phyloP scores from a whole-genome alignment of 371 early-diverging fungal genomes.

The Saksenaea vasiformis region DNA sequence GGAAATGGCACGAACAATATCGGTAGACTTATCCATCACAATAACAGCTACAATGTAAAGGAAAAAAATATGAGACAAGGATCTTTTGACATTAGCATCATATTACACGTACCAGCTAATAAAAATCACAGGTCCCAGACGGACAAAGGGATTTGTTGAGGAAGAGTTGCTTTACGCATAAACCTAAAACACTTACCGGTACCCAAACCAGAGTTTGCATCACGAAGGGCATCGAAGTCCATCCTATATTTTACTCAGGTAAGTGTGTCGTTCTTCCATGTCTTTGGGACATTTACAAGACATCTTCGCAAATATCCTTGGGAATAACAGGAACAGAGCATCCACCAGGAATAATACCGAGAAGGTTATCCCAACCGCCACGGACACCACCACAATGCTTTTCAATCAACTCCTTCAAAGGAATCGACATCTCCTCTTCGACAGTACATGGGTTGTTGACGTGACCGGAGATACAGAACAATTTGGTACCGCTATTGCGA shows the following conservation, averaged over 20 bases:
- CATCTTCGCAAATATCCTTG: conserved; percentile 85
- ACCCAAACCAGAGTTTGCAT: conserved; percentile 92
- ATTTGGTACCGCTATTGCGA: conserved; percentile 94
- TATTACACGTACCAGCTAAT: conserved; percentile 30
- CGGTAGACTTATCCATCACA: conserved; percentile 92
- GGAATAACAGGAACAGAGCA: conserved; percentile 95
- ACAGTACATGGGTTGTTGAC: conserved; percentile 97
- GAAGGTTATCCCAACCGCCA: conserved; percentile 98
- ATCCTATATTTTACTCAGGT: conserved; percentile 57
- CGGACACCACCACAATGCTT: conserved; percentile 96
- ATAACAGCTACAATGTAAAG: conserved; percentile 70
- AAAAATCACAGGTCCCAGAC: neutral
- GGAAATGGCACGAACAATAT: conserved; percentile 87
- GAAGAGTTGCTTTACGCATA: neutral
- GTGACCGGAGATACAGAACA: conserved; percentile 96
- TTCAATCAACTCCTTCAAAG: conserved; percentile 92
- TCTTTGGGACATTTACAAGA: conserved; percentile 51
- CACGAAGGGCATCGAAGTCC: conserved; percentile 97
- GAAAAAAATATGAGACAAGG: neutral
- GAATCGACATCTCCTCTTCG: conserved; percentile 98
- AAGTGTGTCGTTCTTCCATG: neutral
- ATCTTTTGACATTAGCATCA: neutral
- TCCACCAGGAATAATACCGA: conserved; percentile 97
- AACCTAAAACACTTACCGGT: conserved; percentile 60
- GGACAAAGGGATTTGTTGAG: neutral